Evolutionary conservation across 345 rosid species (phyloP), one percentile per base, ranked within the genome.

Genomic region (Eucalyptus victrix): DNA sequence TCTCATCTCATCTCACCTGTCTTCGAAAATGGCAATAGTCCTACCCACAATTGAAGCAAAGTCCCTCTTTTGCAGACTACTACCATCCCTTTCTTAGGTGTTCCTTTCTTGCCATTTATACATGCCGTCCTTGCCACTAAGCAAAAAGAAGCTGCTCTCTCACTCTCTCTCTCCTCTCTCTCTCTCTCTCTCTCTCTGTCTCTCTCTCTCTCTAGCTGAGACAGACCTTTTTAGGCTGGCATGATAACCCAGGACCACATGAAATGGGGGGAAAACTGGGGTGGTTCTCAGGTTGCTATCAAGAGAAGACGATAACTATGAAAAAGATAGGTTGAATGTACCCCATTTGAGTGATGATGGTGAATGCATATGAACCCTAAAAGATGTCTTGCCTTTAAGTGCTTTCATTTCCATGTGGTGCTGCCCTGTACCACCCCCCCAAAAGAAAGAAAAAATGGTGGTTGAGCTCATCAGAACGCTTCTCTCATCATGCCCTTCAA

Each of bases 201-300:
- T 89, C 86, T 62, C 91, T 90, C 85, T 87, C 91, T 90, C 87
- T 87, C 90, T 89, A 92, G 91, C 91, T 88, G 85, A 93, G 87
- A 60, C 90, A 89, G 89, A 89, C 92, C 88, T 90, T 89, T 87
- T 90, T 67, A 83, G 94, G 89, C 93, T 94, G 93, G 92, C 96
- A 94, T 90, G 89, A 92, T 90, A 88, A 94, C 90, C 44, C 93
- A 94, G 96, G 97, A 96, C 99, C 98, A 95, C 98, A 94, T 93
- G 94, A 91, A 81, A 89, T 92, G 93, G 93, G 86, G 56, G 54
- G 47, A 88, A 89, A 89, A 89, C 85, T 76, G 90, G 88, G 94
- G 93, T 93, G 92, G 95, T 93, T 94, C 95, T 92, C 37, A 90
- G 91, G 98, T 96, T 96, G 99, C 99, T 94, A 92, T 96, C 97